Evolutionary conservation across 2,329 filamentous ascomycete genomes (phyloP).

Genomic region (Fusarium napiforme): DNA sequence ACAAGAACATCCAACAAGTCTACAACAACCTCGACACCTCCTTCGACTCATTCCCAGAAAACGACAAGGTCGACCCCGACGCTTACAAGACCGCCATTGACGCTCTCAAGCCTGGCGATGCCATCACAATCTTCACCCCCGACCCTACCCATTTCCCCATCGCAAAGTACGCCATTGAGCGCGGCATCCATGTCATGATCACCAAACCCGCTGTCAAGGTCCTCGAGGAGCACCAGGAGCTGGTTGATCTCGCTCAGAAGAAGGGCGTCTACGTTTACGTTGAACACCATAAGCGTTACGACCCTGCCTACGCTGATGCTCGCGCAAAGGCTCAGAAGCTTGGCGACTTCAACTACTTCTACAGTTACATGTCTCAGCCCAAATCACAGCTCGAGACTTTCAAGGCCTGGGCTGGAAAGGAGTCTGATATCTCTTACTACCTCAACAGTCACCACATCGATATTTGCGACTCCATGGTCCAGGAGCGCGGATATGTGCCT

Average conservation of each 20-base stretch:
- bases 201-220: constrained; percentile 94
- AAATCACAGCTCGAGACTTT: constrained; percentile 94
- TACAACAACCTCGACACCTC: constrained; percentile 92
- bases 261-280: constrained; percentile 89
- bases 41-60: constrained; percentile 83
- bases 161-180: constrained; percentile 89
- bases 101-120: constrained; percentile 80
- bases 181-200: constrained; percentile 88
- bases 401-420: constrained; percentile 91
- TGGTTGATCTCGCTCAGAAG: constrained; percentile 77
- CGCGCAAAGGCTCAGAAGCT: constrained; percentile 78
- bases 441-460: constrained; percentile 96
- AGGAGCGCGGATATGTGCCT: constrained; percentile 75
- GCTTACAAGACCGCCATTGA: constrained; percentile 93
- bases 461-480: constrained; percentile 91
- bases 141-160: constrained; percentile 94
- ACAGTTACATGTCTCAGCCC: constrained; percentile 94
- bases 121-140: constrained; percentile 95
- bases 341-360: constrained; percentile 98
- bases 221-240: constrained; percentile 80
- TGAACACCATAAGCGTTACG: constrained; percentile 97
- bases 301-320: constrained; percentile 92
- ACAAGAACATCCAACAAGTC: constrained; percentile 86
- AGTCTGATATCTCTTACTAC: constrained; percentile 96
- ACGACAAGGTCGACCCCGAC: constrained; percentile 78